Evolutionary conservation across 164 flowering plant species (phyloP), one percentile per base, ranked within the genome.

Genomic region (Chimonanthus salicifolius): DNA sequence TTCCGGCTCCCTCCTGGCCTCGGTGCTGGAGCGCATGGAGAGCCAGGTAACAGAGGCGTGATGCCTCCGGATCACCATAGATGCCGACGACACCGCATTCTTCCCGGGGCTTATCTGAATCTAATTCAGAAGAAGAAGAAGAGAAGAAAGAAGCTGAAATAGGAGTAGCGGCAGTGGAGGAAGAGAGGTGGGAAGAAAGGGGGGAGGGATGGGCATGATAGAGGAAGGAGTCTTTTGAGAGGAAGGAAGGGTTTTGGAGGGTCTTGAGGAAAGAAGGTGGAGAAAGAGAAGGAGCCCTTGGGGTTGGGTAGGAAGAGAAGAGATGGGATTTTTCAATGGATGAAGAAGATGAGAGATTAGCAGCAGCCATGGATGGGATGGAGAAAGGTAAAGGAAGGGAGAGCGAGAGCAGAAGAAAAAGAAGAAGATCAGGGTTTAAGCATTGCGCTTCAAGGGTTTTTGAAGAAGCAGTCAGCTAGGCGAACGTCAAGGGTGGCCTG

Each of bases 11-110:
- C 78, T 95, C 98, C 69, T 93, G 98, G 45, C 98, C 97, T 2
- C 98, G 88, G 78, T 95, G 99, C 71, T 95, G 99, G 44, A 93
- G 87, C 2, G 99, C 91, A 69, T 91, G 98, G 47, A 95, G 96
- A 1, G 98, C 96, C 4, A 93, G 81, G 70, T 89, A 91, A 72
- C 96, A 90, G 68, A 93, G 86, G 3, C 96, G 85, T 4, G 97
- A 87, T 46, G 99, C 96, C 69, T 93, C 98, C 0, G 97, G 89
- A 84, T 95, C 99, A 54, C 97, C 98, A 69, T 82, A 93, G 67
- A 95, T 88, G 10, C 97, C 99, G 58, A 95, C 99, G 18, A 95
- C 97, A 15, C 98, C 99, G 76, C 98, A 95, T 79, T 92, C 98
- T 69, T 93, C 98, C 0, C 94, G 83, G 47, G 90, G 93, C 73